Base-by-base conservation (phyloP, 805 yeast genomes). In the Pichia insulana region DNA sequence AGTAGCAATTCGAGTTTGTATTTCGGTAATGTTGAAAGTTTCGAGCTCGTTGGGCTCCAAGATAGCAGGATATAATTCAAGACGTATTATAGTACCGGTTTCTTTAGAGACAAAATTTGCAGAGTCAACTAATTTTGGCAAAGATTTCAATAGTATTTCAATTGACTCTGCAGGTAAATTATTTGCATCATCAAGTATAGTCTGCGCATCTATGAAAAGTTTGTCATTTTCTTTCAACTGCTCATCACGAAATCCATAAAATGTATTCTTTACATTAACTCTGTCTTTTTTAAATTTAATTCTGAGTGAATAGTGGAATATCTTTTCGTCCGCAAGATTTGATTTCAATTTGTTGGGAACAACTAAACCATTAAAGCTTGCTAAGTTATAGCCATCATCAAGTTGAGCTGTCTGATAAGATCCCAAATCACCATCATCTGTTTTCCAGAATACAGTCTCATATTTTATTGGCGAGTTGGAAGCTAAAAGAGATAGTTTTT, bases 21-120 rank as follows among this genome's bases (percentile, higher is more conserved):
- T 80, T 13, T 66, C 66, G 2, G 65, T 71, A 3, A 63, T 61
- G 27, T 74, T 73, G 47, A 73, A 72, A 12, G 72, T 68, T 3
- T 54, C 55, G 28, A 74, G 58, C 39, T 80, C 82, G 1, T 65
- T 68, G 1, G 50, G 48, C 5, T 65, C 47, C 47, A 86, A 71
- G 46, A 76, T 79, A 1, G 74, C 71, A 13, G 62, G 58, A 36
- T 68, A 73, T 0, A 82, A 61, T 48, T 76, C 75, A 13, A 80
- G 69, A 45, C 82, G 58, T 15, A 83, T 37, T n/a, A 72, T 46
- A 13, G 64, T 69, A 30, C 70, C 68, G 0, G 78, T 68, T 25
- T 62, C 62, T 18, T 64, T 55, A 32, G 76, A 71, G 1, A 71
- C 67, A 52, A 59, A 75, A 11, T 68, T 69, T 2, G 73, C 75